Conservation (phyloP, 2,329 filamentous ascomycete genomes). For the Trichophyton verrucosum region DNA sequence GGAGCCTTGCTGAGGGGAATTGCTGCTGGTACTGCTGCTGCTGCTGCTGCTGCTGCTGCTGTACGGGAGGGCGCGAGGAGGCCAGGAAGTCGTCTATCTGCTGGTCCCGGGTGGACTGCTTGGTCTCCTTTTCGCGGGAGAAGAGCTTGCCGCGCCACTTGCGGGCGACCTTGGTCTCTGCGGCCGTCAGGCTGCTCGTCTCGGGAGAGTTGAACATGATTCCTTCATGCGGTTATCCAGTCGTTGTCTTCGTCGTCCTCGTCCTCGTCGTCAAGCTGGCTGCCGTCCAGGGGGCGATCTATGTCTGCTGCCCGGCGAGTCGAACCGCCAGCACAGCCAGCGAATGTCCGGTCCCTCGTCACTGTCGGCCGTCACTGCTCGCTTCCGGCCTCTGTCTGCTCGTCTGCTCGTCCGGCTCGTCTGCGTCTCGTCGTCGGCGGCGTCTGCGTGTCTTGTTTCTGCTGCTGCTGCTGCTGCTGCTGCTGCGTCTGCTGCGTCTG, state of each 20-base stretch:
- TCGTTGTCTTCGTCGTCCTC: neutral
- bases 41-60: slow-evolving; percentile 9
- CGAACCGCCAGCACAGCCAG: neutral
- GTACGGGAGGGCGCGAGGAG: slow-evolving; percentile 19
- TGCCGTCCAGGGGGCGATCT: too few relatives aligned
- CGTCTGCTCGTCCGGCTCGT: neutral
- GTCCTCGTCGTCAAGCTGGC: neutral
- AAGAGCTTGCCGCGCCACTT: slow-evolving; percentile 43
- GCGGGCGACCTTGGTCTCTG: slow-evolving; percentile 11
- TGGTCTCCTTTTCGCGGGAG: slow-evolving; percentile 28
- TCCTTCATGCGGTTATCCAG: neutral
- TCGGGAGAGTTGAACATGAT: neutral
- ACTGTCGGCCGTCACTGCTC: neutral
- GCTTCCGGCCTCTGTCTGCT: neutral
- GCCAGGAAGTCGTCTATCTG: slow-evolving; percentile 47
- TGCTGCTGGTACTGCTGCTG: slow-evolving; percentile 8
- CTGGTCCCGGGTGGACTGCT: slow-evolving; percentile 27
- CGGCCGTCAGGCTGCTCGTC: slow-evolving; percentile 7
- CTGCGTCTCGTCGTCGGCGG: neutral
- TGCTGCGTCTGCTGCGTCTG: neutral
- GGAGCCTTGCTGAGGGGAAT: slow-evolving; percentile 15
- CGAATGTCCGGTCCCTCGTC: neutral
- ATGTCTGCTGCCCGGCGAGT: neutral
- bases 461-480: neutral
- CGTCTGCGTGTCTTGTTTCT: neutral